Evolutionary conservation across 352 stramenopile species (phyloP).

Genomic region (Phytophthora sp.): DNA sequence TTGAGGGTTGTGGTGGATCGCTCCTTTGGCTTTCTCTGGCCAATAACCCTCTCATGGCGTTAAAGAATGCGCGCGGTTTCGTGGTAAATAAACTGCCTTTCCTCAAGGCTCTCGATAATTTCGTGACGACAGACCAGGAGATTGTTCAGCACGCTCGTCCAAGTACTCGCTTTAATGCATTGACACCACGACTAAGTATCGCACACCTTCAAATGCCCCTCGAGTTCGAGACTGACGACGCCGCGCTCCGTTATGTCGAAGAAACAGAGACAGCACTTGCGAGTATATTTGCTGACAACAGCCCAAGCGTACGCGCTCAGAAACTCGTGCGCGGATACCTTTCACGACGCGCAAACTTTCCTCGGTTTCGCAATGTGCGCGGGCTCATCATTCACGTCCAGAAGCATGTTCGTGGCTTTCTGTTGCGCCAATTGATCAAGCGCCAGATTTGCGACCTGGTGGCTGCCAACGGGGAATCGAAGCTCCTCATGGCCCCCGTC

Average conservation of each 20-base stretch:
- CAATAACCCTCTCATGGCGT: slow-evolving; percentile 66
- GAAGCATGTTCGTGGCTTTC: slow-evolving; percentile 62
- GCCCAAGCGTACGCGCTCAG: slow-evolving; percentile 36
- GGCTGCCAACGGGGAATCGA: slow-evolving; percentile 45
- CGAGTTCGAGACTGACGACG: slow-evolving; percentile 55
- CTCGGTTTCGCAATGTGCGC: slow-evolving; percentile 51
- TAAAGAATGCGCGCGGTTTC: slow-evolving; percentile 59
- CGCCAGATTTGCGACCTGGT: slow-evolving; percentile 61
- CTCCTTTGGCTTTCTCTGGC: slow-evolving; percentile 67
- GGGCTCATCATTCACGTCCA: slow-evolving; percentile 61
- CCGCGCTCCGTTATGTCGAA: slow-evolving; percentile 43
- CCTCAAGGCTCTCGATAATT: slow-evolving; percentile 65
- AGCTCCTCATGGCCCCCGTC: slow-evolving; percentile 50
- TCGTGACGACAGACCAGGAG: slow-evolving; percentile 70
- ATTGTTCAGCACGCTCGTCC: slow-evolving; percentile 53
- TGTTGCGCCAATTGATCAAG: slow-evolving; percentile 56
- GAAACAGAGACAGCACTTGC: slow-evolving; percentile 39
- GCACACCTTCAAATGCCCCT: slow-evolving; percentile 45
- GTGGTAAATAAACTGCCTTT: slow-evolving; percentile 74
- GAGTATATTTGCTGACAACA: slow-evolving; percentile 50
- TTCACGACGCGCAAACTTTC: slow-evolving; percentile 48
- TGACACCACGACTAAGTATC: slow-evolving; percentile 40
- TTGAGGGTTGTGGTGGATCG: slow-evolving; percentile 43
- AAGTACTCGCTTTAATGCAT: slow-evolving; percentile 44
- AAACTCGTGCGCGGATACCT: slow-evolving; percentile 57